Base-by-base conservation (phyloP, 106 monocot genomes). In the Dactylorhiza incarnata region DNA sequence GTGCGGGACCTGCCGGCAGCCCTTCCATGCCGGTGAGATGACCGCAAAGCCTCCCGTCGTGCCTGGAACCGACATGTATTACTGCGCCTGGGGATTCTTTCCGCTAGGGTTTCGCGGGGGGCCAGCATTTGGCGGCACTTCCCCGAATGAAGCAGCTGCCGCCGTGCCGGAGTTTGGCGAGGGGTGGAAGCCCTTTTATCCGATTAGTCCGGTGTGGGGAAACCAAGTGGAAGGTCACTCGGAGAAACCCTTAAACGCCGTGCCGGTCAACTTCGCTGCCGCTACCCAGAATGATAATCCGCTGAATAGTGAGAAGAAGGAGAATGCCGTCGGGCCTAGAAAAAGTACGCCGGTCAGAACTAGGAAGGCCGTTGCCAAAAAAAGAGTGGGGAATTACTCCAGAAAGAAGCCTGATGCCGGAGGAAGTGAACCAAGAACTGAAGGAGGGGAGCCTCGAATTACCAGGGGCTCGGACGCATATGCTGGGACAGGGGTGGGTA, bases 31-130 rank as follows among this genome's bases (percentile, higher is more conserved):
- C 5, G 37, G 62, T 49, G 88, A 88, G 84, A 23, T 90, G 68
- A 20, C 82, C 1, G 73, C 76, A 3, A 74, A 84, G 48, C 94
- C 94, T 2, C 86, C 90, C 0, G 48, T 88, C 10, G 93, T 93
- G 37, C 87, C 90, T 0, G 93, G 90, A 20, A 93, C 87, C 9
- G 78, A 90, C 20, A 82, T 78, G 75, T 93, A 90, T 47, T 88
- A 85, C 81, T 93, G 90, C 68, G 79, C 89, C 1, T 93, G 93
- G 93, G 93, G 90, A 0, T 84, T 93, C 74, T 84, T 84, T 76
- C 93, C 93, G 2, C 73, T 94, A 20, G 94, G 94, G 16, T 89
- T 75, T 56, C 88, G 69, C 4, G 82, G 59, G 4, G 81, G 48
- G 26, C 70, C 45, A 10, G 4, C 58, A 72, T 55, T 76, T 49